phyloP scores from a whole-genome alignment of 2,329 filamentous ascomycete species.

The Arthrinium puccinioides region DNA sequence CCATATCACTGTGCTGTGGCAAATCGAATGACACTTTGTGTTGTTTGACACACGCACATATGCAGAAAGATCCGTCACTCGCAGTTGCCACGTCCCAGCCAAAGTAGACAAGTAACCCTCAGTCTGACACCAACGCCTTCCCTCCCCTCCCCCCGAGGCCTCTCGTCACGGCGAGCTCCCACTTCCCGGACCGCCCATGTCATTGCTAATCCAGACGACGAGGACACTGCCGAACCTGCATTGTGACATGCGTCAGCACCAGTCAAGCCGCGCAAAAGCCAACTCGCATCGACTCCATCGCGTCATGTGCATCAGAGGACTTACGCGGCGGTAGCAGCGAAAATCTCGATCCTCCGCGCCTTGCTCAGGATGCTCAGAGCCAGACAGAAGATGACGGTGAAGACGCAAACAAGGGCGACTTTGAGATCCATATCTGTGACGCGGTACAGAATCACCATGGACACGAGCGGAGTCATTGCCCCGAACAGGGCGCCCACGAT shows the following conservation, averaged over 20 bases:
- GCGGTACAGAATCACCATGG: slow-evolving; percentile 5
- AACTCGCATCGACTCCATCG: too few relatives aligned
- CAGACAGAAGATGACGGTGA: slow-evolving; percentile 4
- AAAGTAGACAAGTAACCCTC: too few relatives aligned
- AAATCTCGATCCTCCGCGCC: slow-evolving; percentile 4
- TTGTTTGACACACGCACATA: too few relatives aligned
- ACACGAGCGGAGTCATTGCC: neutral
- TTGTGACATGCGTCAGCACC: neutral
- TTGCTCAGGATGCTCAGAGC: slow-evolving; percentile 4
- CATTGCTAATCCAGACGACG: slow-evolving; percentile 3
- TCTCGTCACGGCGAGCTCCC: too few relatives aligned
- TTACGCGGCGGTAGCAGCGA: slow-evolving; percentile 6
- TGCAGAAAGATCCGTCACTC: too few relatives aligned
- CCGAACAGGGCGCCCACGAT: slow-evolving; percentile 3
- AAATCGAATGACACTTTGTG: too few relatives aligned
- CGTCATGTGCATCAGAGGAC: neutral
- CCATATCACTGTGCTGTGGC: too few relatives aligned
- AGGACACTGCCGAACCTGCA: slow-evolving; percentile 2
- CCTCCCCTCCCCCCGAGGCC: too few relatives aligned
- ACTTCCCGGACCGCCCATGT: too few relatives aligned
- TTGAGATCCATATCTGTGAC: neutral
- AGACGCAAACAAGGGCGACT: slow-evolving; percentile 4
- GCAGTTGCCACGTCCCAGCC: too few relatives aligned
- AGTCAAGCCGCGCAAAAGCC: neutral
- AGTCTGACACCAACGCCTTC: too few relatives aligned